A percentile compares a stretch with the other conserved stretches of the same genome.
phyloP scores from a whole-genome alignment of 495 filamentous ascomycete species.

The Penicillium pulvis region DNA sequence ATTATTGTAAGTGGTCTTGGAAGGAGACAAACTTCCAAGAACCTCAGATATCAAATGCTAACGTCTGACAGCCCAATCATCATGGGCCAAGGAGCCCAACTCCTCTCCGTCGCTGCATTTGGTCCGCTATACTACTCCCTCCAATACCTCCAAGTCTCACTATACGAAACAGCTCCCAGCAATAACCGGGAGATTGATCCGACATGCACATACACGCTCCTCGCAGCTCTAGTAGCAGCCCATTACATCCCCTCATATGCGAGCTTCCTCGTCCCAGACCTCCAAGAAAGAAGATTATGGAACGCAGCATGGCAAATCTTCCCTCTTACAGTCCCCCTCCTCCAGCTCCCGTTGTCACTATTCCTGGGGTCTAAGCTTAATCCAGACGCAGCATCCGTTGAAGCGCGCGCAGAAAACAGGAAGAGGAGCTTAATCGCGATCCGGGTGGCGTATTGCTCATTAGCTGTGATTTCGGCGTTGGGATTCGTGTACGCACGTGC shows the following conservation, averaged over 20 bases:
- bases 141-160: conserved; percentile 15
- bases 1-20: not conserved
- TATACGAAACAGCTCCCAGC: not conserved
- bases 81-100: conserved; percentile 14
- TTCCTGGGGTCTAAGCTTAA: not conserved
- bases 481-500: not conserved
- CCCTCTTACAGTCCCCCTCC: conserved; percentile 19
- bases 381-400: not conserved
- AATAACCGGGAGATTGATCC: conserved; percentile 9
- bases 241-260: conserved; percentile 18
- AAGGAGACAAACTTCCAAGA: too few relatives aligned
- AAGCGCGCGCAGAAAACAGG: not conserved
- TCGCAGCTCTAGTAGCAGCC: conserved; percentile 8
- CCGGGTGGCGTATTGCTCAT: not conserved
- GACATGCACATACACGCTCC: conserved; percentile 1
- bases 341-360: conserved; percentile 12
- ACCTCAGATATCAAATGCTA: not conserved
- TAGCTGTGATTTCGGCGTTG: not conserved
- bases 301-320: conserved; percentile 29
- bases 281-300: conserved; percentile 9
- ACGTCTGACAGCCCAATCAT: conserved; percentile 14
- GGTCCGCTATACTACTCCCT: conserved; percentile 22
- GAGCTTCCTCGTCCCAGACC: conserved; percentile 14
- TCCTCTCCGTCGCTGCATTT: conserved; percentile 18
- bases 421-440: not conserved